These are phyloP conservation scores for Penicillium glabrum DNA, from an alignment of 2,329 filamentous ascomycete genomes.

Conservation along the genomic window DNA sequence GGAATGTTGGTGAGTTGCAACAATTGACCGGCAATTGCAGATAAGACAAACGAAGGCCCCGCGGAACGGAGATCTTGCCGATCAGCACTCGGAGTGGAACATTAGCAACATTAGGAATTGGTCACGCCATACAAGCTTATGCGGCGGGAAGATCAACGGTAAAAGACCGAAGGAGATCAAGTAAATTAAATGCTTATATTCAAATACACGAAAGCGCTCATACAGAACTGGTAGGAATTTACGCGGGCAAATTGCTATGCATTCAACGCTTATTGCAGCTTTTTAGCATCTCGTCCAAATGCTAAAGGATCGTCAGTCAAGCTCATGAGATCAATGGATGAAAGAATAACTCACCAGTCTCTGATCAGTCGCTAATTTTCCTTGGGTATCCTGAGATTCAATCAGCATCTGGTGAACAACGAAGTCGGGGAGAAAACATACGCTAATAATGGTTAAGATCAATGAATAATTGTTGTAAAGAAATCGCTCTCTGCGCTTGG, in stretches of 20 bases:
- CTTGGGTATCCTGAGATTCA: slow-evolving; percentile 43
- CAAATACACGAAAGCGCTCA: slow-evolving; percentile 1
- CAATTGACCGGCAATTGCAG: slow-evolving; percentile 6
- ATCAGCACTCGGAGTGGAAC: slow-evolving; percentile 6
- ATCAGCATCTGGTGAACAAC: slow-evolving; percentile 9
- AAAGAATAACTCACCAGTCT: slow-evolving; percentile 47
- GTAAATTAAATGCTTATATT: slow-evolving; percentile 8
- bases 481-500: slow-evolving; percentile 80
- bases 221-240: slow-evolving; percentile 2
- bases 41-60: slow-evolving; percentile 1
- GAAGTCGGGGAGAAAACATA: slow-evolving; percentile 26
- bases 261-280: slow-evolving; percentile 31
- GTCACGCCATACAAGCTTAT: not conserved
- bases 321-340: not conserved
- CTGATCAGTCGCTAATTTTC: slow-evolving; percentile 64
- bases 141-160: not conserved
- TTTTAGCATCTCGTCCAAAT: slow-evolving; percentile 43
- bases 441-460: slow-evolving; percentile 86
- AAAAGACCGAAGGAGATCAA: not conserved
- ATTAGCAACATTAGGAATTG: not conserved
- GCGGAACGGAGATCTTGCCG: slow-evolving; percentile 10
- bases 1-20: not conserved
- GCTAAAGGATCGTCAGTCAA: slow-evolving; percentile 23
- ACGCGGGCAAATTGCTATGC: slow-evolving; percentile 7
- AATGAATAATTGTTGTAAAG: slow-evolving; percentile 95